Base-by-base conservation (phyloP, 1,284 basidiomycete species). In the Fomitopsis schrenkii region DNA sequence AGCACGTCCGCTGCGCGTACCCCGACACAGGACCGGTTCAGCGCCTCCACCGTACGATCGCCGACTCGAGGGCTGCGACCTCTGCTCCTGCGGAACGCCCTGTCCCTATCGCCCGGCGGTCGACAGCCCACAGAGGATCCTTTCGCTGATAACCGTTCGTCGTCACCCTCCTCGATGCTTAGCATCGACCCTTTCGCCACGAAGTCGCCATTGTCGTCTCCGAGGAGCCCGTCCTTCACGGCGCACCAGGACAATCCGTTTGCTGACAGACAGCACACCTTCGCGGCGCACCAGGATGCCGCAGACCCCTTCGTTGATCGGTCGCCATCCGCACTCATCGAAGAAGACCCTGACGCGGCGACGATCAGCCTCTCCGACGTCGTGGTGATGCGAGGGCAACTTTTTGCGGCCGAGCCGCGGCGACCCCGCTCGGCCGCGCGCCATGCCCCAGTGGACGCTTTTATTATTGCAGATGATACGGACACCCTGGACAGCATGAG, bases 391-490 rank as follows among this genome's bases (percentile, higher is more conserved):
- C 35, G 38, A 12, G 53, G 9, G 12, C 14, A n/a, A 2, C 30
- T 26, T 12, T 17, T 28, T 26, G 10, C 48, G 3, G 48, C 17
- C 33, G 6, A 38, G 33, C 30, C 26, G 3, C 52, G 4, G 6
- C 30, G 10, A 7, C 33, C 46, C 9, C 22, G 53, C 30, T 17
- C 52, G 2, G 19, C 63, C 62, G 7, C 54, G 55, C 8, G 46
- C 52, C n/a, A 62, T 19, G 30, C 30, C 15, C 9, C 48, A n/a
- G 30, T 45, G 33, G 26, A 42, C 46, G 59, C 45, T 15, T 66
- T 66, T 40, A 63, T 66, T 0, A 59, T 66, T 28, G 42, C 46
- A 26, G 65, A 64, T 38, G 59, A 63, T 30, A 50, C 41, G 19
- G 64, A 66, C 33, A 46, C 45, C 8, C 48, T 60, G 5, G 38